phyloP scores from a whole-genome alignment of 805 yeast species.

The Lipomyces orientalis region DNA sequence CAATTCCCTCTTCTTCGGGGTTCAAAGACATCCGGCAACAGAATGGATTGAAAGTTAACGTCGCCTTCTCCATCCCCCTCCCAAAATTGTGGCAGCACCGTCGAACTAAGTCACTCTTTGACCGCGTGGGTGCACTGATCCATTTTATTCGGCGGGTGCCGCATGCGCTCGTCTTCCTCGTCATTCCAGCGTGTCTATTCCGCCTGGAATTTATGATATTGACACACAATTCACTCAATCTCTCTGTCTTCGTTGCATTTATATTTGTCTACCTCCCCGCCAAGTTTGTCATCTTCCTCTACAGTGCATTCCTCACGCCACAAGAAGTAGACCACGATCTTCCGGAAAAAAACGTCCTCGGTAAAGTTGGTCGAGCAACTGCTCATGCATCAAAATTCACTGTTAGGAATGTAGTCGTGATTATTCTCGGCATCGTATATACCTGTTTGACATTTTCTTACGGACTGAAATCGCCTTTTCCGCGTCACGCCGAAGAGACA shows the following conservation, averaged over 20 bases:
- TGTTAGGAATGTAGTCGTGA: not conserved
- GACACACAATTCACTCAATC: constrained; percentile 28
- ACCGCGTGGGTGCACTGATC: not conserved
- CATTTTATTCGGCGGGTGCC: not conserved
- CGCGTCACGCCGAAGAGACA: not conserved
- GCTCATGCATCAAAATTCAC: not conserved
- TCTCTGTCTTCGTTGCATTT: constrained; percentile 20
- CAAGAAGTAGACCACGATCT: not conserved
- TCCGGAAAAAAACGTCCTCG: constrained; percentile 1
- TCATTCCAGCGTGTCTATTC: constrained; percentile 21
- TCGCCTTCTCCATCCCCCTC: not conserved
- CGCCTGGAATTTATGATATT: constrained; percentile 22
- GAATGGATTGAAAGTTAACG: not conserved
- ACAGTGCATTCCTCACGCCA: not conserved
- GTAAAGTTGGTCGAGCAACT: not conserved
- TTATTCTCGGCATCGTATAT: constrained; percentile 1
- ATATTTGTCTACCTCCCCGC: constrained; percentile 27
- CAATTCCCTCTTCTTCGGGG: not conserved
- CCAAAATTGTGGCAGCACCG: not conserved
- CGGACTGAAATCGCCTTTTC: constrained; percentile 14
- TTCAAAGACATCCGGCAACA: not conserved
- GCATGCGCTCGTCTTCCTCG: constrained; percentile 17
- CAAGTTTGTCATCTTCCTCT: constrained; percentile 9
- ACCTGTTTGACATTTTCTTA: not conserved
- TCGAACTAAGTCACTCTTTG: not conserved